Percentiles rank a stretch among this genome's conserved stretches.
phyloP scores from a whole-genome alignment of 306 rosid species.

The Phaseolus lunatus region DNA sequence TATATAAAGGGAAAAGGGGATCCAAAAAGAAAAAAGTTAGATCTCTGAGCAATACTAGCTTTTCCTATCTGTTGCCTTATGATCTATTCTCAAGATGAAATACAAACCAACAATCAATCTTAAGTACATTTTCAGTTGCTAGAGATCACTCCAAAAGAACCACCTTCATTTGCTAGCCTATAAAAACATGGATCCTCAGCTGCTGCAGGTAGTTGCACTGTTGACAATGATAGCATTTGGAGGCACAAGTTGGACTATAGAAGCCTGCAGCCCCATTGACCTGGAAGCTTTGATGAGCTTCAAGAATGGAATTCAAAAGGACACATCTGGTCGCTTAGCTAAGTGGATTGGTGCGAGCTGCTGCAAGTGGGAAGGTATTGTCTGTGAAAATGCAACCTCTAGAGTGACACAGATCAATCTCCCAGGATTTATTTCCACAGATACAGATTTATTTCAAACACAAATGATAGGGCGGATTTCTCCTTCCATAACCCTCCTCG shows the following conservation, averaged over 20 bases:
- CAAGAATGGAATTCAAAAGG: slow-evolving; percentile 55
- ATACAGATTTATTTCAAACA: slow-evolving; percentile 45
- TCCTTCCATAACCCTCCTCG: slow-evolving; percentile 56
- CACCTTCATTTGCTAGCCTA: not conserved
- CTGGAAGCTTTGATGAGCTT: slow-evolving; percentile 57
- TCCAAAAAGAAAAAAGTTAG: slow-evolving; percentile 42
- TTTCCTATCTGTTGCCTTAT: slow-evolving; percentile 15
- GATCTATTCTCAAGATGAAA: slow-evolving; percentile 26
- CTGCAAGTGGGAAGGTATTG: slow-evolving; percentile 66
- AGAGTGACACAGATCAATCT: slow-evolving; percentile 60
- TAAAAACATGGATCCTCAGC: slow-evolving; percentile 37
- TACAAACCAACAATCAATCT: slow-evolving; percentile 12
- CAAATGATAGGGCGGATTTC: slow-evolving; percentile 58
- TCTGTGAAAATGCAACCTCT: slow-evolving; percentile 55
- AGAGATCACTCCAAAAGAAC: not conserved
- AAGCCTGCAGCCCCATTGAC: slow-evolving; percentile 53
- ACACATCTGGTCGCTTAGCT: slow-evolving; percentile 59
- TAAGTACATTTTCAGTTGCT: not conserved
- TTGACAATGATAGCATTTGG: slow-evolving; percentile 33
- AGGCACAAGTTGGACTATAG: slow-evolving; percentile 34
- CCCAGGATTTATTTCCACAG: slow-evolving; percentile 60
- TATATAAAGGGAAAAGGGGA: slow-evolving; percentile 5
- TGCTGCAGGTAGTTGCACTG: slow-evolving; percentile 37
- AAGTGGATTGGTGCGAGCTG: slow-evolving; percentile 57
- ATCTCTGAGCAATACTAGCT: slow-evolving; percentile 19